Evolutionary conservation across 2,329 filamentous ascomycete genomes (phyloP).

Genomic region (Aspergillus sojae): DNA sequence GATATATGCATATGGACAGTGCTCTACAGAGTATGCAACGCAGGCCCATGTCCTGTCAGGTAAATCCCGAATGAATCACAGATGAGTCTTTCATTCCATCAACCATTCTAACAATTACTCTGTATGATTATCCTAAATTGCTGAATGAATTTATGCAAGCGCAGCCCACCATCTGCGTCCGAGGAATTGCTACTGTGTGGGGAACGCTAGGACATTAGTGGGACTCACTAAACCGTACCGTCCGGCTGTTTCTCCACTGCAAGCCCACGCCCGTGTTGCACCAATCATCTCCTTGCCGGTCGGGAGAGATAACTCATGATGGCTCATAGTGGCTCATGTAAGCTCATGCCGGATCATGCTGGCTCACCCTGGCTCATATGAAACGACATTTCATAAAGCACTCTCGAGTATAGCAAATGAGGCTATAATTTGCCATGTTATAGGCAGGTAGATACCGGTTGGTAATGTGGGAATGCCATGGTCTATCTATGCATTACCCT

Average conservation of each 20-base stretch:
- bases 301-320: background rate
- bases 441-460: too few relatives aligned
- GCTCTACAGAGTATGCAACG: background rate
- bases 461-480: too few relatives aligned
- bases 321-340: background rate
- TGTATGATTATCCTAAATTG: background rate
- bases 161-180: background rate
- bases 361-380: background rate
- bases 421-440: too few relatives aligned
- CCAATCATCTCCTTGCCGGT: background rate
- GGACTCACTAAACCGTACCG: too few relatives aligned
- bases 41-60: too few relatives aligned
- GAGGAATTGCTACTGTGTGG: too few relatives aligned
- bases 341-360: background rate
- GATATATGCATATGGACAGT: too few relatives aligned
- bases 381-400: background rate
- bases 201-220: too few relatives aligned
- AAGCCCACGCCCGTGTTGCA: background rate
- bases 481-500: too few relatives aligned
- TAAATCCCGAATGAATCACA: background rate
- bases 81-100: background rate
- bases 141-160: background rate
- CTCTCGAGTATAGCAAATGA: too few relatives aligned
- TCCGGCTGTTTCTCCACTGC: background rate
- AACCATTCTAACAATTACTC: too few relatives aligned